Evolutionary conservation across 495 filamentous ascomycete genomes (phyloP), one percentile per base, ranked within the genome.

Genomic region (Trypethelium eluteriae): DNA sequence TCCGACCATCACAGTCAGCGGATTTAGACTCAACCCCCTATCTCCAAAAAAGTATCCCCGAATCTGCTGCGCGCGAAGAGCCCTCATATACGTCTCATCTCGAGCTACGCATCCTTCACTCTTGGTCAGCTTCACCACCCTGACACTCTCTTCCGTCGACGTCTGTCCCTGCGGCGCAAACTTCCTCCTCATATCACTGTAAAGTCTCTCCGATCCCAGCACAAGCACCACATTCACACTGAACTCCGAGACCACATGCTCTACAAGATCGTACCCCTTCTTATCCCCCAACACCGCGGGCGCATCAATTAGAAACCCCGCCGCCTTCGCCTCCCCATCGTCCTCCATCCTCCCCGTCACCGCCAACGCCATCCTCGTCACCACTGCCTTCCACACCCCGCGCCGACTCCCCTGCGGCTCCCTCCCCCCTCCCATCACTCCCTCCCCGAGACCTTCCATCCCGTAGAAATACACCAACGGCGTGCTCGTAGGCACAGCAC

Each of bases 31-130:
- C 63, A 85, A 81, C 69, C 86, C 88, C 73, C 81, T 68, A 67
- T 88, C 87, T 2, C 94, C 94, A 75, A 97, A 98, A 80, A 98
- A 99, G 76, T 98, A 99, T 66, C 92, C 86, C 64, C 87, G 87
- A 18, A 97, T 92, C 39, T 88, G 85, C 0, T 86, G 85, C 67
- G 93, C 89, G 36, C 86, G 81, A 2, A 84, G 75, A 38, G 83
- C 80, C 66, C 88, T 88, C 80, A 92, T 83, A 74, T 89, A 97
- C 1, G 80, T 75, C 12, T 85, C 83, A 68, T 96, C 91, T 47
- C 92, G 82, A 69, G 92, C 87, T 12, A 92, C 91, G 62, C 90
- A 92, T 5, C 94, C 94, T 16, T 92, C 92, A 0, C 91, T 94
- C 75, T 93, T 95, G 53, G 90, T 85, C 6, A 98, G 81, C 63